Evolutionary conservation across 495 filamentous ascomycete genomes (phyloP).

Genomic region (Cenococcum geophilum): DNA sequence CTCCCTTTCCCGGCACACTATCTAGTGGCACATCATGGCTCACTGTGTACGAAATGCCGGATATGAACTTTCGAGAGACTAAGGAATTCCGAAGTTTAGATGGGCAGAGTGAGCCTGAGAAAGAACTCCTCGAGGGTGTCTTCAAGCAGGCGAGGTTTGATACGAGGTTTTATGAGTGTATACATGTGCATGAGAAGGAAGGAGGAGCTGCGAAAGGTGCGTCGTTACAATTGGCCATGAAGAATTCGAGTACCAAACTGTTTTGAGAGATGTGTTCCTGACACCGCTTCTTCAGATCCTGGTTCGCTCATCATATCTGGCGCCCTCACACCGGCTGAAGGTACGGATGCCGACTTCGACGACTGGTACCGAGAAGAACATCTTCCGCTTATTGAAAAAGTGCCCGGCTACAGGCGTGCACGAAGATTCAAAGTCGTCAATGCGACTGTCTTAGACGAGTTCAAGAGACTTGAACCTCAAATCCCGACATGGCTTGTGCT

Average conservation of each 20-base stretch:
- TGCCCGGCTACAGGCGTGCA: slow-evolving; percentile 9
- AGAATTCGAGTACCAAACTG: background rate
- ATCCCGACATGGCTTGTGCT: slow-evolving; percentile 18
- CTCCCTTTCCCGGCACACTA: background rate
- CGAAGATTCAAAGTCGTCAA: slow-evolving; percentile 15
- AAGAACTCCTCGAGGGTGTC: slow-evolving; percentile 21
- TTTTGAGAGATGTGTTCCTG: background rate
- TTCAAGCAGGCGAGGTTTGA: slow-evolving; percentile 30
- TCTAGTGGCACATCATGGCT: slow-evolving; percentile 23
- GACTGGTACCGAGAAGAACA: slow-evolving; percentile 21
- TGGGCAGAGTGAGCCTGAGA: slow-evolving; percentile 27
- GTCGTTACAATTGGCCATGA: background rate
- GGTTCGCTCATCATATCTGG: slow-evolving; percentile 10
- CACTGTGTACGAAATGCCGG: slow-evolving; percentile 30
- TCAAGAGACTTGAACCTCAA: slow-evolving; percentile 11
- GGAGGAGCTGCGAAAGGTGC: background rate
- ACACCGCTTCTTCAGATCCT: background rate
- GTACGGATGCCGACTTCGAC: slow-evolving; percentile 13
- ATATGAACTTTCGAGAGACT: slow-evolving; percentile 15
- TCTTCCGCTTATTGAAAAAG: background rate
- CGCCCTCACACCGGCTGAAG: slow-evolving; percentile 8
- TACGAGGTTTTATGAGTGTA: slow-evolving; percentile 26
- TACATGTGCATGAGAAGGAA: slow-evolving; percentile 13
- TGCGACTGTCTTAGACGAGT: slow-evolving; percentile 21
- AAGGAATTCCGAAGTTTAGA: slow-evolving; percentile 25